Conservation (phyloP, 2,329 filamentous ascomycete species). For the Aspergillus sclerotialis region DNA sequence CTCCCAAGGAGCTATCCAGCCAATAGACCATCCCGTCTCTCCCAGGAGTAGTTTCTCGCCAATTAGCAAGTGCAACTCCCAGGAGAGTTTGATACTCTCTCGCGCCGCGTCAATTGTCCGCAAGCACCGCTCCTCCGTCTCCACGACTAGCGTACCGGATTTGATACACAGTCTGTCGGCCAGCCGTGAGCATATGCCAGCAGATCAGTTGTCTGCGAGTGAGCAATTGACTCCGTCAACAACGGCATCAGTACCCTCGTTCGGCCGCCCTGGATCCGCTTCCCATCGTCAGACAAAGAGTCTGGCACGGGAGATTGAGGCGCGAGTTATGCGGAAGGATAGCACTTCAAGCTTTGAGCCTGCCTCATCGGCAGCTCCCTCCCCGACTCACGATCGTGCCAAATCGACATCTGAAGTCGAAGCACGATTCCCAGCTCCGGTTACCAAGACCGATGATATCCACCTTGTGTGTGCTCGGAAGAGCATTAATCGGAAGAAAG, state of each 20-base stretch:
- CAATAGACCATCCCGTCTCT: constrained; percentile 31
- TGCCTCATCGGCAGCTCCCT: constrained; percentile 12
- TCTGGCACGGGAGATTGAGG: constrained; percentile 25
- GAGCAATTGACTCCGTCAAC: constrained; percentile 15
- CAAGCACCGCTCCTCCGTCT: constrained; percentile 42
- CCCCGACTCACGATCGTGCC: constrained; percentile 26
- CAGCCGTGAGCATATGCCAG: constrained; percentile 28
- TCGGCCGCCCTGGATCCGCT: constrained; percentile 16
- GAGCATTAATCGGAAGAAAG: constrained; percentile 25
- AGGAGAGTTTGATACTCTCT: constrained; percentile 50
- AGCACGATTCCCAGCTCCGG: constrained; percentile 8
- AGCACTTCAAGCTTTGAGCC: constrained; percentile 20
- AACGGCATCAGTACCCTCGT: constrained; percentile 2
- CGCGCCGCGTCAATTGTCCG: constrained; percentile 40
- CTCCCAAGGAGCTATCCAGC: constrained; percentile 34
- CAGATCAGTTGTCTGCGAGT: constrained; percentile 18
- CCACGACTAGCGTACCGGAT: constrained; percentile 40
- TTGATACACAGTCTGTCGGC: constrained; percentile 34
- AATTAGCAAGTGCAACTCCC: constrained; percentile 51
- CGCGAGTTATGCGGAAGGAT: constrained; percentile 20
- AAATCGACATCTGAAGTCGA: constrained; percentile 31
- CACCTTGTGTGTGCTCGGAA: constrained; percentile 19
- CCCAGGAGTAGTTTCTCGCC: constrained; percentile 44
- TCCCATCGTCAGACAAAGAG: constrained; percentile 33
- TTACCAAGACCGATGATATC: constrained; percentile 14